Evolutionary conservation across 805 yeast genomes (phyloP).

Genomic region (Maudiozyma bulderi): DNA sequence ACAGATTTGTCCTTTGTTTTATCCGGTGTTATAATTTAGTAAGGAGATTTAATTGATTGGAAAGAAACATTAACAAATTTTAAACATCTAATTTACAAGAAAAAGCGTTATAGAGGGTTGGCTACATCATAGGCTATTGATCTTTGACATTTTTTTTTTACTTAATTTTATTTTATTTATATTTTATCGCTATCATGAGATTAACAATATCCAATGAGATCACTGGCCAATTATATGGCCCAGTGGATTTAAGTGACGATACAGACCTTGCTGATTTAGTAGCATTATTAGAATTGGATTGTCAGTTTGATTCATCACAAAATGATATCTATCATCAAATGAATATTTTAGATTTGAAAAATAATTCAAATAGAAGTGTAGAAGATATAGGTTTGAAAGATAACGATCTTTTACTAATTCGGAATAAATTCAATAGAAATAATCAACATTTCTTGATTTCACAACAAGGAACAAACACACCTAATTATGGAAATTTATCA

Average conservation of each 20-base stretch:
- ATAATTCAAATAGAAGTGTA: constrained; percentile 31
- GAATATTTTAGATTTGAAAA: constrained; percentile 26
- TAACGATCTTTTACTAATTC: constrained; percentile 46
- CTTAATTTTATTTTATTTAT: not conserved
- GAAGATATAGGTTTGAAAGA: constrained; percentile 40
- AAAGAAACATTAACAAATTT: too few species aligned
- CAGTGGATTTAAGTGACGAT: constrained; percentile 55
- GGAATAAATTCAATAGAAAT: constrained; percentile 15
- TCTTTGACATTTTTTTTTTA: too few species aligned
- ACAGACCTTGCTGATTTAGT: constrained; percentile 57
- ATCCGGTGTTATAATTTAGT: too few species aligned
- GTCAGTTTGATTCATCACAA: constrained; percentile 37
- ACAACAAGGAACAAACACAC: not conserved
- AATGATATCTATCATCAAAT: constrained; percentile 46
- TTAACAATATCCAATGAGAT: constrained; percentile 41
- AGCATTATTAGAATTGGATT: constrained; percentile 66
- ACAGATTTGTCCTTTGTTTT: too few species aligned
- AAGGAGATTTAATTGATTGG: too few species aligned
- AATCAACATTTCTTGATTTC: not conserved
- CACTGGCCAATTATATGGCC: constrained; percentile 38
- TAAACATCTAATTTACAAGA: too few species aligned
- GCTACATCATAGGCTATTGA: too few species aligned
- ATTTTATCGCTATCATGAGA: constrained; percentile 32
- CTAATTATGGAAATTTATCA: constrained; percentile 1
- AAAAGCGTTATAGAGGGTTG: too few species aligned